Evolutionary conservation across 1,139 yeast genomes (phyloP).

Genomic region (Taphrina deformans): DNA sequence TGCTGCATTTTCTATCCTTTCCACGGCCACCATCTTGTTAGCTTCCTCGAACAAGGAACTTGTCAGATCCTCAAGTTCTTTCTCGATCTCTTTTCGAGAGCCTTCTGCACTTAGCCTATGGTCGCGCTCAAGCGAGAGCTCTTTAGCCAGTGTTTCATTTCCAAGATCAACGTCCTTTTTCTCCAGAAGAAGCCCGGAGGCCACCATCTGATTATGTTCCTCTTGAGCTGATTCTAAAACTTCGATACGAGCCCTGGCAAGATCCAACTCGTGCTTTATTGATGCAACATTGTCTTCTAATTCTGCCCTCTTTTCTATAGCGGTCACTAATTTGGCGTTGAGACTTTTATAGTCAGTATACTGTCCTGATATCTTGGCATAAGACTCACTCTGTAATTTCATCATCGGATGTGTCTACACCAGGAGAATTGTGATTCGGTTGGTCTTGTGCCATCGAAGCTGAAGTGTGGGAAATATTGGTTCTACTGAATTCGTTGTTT

Average conservation of each 20-base stretch:
- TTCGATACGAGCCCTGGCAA: slow-evolving; percentile 35
- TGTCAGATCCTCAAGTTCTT: slow-evolving; percentile 70
- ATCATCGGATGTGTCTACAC: not conserved
- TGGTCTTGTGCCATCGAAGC: not conserved
- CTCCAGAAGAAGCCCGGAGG: slow-evolving; percentile 41
- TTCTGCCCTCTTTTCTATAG: slow-evolving; percentile 47
- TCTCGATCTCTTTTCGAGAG: slow-evolving; percentile 55
- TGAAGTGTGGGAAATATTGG: not conserved
- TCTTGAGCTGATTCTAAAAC: slow-evolving; percentile 41
- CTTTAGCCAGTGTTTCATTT: slow-evolving; percentile 38
- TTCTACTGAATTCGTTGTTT: not conserved
- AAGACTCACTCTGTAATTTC: not conserved
- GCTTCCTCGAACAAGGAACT: slow-evolving; percentile 71
- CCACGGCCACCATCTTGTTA: slow-evolving; percentile 68
- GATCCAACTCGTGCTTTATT: slow-evolving; percentile 40
- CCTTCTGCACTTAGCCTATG: slow-evolving; percentile 50
- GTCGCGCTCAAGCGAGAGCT: slow-evolving; percentile 42
- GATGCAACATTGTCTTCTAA: slow-evolving; percentile 46
- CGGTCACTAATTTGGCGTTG: slow-evolving; percentile 43
- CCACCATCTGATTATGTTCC: slow-evolving; percentile 41
- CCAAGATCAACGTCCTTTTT: slow-evolving; percentile 41
- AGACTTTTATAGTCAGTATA: slow-evolving; percentile 15
- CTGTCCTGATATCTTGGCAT: no score
- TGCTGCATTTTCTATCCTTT: slow-evolving; percentile 51
- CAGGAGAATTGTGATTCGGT: not conserved